These are phyloP conservation scores for Nakazawaea ernobii DNA, from an alignment of 805 yeast genomes.

Conservation along the genomic window DNA sequence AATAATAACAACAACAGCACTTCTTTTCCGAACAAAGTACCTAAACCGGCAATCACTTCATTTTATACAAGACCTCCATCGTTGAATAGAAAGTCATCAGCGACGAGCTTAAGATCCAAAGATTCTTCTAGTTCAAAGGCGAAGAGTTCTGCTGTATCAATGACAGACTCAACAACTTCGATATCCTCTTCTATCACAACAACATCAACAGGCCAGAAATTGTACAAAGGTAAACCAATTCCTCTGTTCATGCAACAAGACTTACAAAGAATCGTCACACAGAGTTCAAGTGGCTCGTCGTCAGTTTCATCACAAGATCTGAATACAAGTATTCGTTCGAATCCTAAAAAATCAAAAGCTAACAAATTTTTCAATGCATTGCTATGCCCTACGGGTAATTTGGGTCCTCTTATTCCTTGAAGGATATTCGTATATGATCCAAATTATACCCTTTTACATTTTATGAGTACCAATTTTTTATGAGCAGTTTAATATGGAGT, in stretches of 20 bases:
- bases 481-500: too few species aligned
- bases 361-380: not conserved
- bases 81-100: not conserved
- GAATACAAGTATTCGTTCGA: not conserved
- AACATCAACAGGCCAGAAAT: not conserved
- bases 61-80: not conserved
- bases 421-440: too few species aligned
- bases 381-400: not conserved
- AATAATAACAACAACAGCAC: not conserved
- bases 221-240: slow-evolving; percentile 1
- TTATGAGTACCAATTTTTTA: too few species aligned
- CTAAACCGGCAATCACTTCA: not conserved
- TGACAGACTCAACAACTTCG: not conserved
- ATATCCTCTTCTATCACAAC: not conserved
- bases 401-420: slow-evolving; percentile 4
- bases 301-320: not conserved
- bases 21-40: not conserved
- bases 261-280: not conserved
- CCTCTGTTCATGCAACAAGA: not conserved
- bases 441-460: not conserved
- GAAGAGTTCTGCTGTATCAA: not conserved
- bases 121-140: not conserved
- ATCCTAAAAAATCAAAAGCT: not conserved
- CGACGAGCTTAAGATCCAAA: not conserved
- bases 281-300: not conserved